These are phyloP conservation scores for Aspergillus pseudoterreus DNA, from an alignment of 2,329 filamentous ascomycete species.

Conservation along the genomic window DNA sequence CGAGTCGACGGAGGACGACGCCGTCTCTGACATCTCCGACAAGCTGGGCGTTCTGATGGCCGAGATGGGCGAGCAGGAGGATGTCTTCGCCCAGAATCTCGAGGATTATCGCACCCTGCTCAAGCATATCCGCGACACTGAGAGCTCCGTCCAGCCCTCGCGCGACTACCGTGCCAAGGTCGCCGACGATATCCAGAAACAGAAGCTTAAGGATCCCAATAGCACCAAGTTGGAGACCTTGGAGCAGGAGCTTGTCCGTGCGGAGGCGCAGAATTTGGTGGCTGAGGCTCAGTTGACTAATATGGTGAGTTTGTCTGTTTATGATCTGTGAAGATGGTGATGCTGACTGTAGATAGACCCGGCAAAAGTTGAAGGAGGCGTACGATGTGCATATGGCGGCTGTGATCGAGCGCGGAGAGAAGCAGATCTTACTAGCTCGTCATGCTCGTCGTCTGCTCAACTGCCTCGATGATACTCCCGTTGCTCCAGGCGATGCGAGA, in stretches of 20 bases:
- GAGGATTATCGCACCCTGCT: conserved; percentile 79
- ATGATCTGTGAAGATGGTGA: not conserved
- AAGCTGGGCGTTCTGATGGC: conserved; percentile 90
- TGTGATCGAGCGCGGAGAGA: conserved; percentile 92
- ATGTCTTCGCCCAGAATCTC: conserved; percentile 76
- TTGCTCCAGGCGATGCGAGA: conserved; percentile 78
- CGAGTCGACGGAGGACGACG: conserved; percentile 82
- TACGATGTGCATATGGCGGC: conserved; percentile 85
- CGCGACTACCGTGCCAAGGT: conserved; percentile 85
- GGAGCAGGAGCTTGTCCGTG: conserved; percentile 93
- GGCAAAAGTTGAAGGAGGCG: conserved; percentile 93
- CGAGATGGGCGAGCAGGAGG: conserved; percentile 93
- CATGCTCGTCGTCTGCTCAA: conserved; percentile 82
- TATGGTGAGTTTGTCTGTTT: conserved; percentile 59
- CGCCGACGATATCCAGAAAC: conserved; percentile 82
- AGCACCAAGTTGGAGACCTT: conserved; percentile 76
- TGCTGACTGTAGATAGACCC: conserved; percentile 57
- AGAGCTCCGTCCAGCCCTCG: conserved; percentile 90
- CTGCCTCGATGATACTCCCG: conserved; percentile 82
- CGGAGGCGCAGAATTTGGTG: conserved; percentile 92
- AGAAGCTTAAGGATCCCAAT: conserved; percentile 89
- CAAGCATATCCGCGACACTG: conserved; percentile 93
- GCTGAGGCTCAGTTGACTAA: conserved; percentile 96
- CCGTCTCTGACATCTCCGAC: conserved; percentile 84
- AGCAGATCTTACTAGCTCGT: conserved; percentile 89